Conservation (phyloP, 495 filamentous ascomycete species). For the Barbatosphaeria neglecta region DNA sequence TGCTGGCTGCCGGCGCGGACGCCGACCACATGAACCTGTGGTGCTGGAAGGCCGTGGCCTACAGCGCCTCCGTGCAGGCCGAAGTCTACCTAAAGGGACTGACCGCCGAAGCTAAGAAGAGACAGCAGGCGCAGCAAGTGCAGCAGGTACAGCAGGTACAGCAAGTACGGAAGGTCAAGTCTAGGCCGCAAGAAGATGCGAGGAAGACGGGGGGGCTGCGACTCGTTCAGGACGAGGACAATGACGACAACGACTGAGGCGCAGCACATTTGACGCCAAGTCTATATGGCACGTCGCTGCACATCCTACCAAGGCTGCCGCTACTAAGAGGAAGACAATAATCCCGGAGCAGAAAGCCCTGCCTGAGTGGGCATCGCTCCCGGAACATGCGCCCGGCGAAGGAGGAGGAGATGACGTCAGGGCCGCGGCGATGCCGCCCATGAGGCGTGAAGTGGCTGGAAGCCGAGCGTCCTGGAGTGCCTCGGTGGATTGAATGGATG, state of each 20-base stretch:
- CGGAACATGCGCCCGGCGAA: too few species aligned
- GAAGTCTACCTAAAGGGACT: constrained; percentile 64
- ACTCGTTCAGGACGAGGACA: constrained; percentile 17
- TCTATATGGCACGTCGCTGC: too few species aligned
- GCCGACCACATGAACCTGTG: constrained; percentile 52
- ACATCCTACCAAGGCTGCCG: too few species aligned
- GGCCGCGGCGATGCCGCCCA: too few species aligned
- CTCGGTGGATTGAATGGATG: too few species aligned
- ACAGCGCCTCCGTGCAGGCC: constrained; percentile 60
- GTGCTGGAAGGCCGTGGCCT: constrained; percentile 62
- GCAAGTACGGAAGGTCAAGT: not conserved
- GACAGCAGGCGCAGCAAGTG: constrained; percentile 12
- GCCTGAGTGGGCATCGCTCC: too few species aligned
- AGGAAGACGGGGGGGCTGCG: constrained; percentile 21
- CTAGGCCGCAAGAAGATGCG: constrained; percentile 14
- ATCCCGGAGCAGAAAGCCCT: too few species aligned
- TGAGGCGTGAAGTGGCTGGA: too few species aligned
- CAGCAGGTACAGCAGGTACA: not conserved
- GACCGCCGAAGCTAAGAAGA: constrained; percentile 42
- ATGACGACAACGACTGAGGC: not conserved
- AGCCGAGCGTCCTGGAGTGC: too few species aligned
- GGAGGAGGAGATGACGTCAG: too few species aligned
- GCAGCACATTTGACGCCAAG: not conserved
- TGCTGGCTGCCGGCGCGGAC: constrained; percentile 56
- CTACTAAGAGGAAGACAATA: too few species aligned